Evolutionary conservation across 2,329 filamentous ascomycete species (phyloP).

Genomic region (Emydomyces testavorans): DNA sequence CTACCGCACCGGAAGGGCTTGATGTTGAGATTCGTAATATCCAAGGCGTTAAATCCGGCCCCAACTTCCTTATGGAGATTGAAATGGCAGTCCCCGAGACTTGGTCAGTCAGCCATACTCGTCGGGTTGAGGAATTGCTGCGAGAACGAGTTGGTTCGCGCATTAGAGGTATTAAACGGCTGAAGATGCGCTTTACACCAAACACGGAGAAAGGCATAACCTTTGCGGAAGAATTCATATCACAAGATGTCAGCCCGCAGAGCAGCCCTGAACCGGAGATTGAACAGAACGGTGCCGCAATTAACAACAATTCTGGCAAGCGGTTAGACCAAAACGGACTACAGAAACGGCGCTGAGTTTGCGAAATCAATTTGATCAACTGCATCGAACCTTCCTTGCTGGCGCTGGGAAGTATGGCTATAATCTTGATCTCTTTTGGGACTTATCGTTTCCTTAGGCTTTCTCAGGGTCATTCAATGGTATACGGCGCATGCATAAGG

Average conservation of each 20-base stretch:
- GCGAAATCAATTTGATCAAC: background rate
- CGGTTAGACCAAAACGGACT: background rate
- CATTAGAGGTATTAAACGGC: constrained; percentile 70
- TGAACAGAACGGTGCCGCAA: constrained; percentile 28
- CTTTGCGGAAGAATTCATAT: constrained; percentile 70
- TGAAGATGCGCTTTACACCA: constrained; percentile 73
- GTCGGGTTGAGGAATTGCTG: constrained; percentile 59
- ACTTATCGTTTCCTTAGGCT: background rate
- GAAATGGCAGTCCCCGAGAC: constrained; percentile 67
- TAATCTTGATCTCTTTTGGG: too few relatives aligned
- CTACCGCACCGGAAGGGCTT: constrained; percentile 42
- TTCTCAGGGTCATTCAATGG: background rate
- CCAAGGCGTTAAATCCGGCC: constrained; percentile 85
- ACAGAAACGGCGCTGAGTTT: background rate
- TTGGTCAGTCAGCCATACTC: constrained; percentile 63
- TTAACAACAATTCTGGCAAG: background rate
- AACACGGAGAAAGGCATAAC: constrained; percentile 47
- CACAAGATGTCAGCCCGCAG: constrained; percentile 48
- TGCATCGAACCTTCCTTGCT: background rate
- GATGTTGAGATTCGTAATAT: constrained; percentile 63
- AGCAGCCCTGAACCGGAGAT: constrained; percentile 52
- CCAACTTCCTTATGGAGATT: constrained; percentile 88
- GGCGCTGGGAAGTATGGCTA: background rate
- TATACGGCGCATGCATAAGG: background rate
- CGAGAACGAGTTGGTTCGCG: constrained; percentile 61